phyloP scores from a whole-genome alignment of 805 yeast species.

The Blastobotrys attinorum region DNA sequence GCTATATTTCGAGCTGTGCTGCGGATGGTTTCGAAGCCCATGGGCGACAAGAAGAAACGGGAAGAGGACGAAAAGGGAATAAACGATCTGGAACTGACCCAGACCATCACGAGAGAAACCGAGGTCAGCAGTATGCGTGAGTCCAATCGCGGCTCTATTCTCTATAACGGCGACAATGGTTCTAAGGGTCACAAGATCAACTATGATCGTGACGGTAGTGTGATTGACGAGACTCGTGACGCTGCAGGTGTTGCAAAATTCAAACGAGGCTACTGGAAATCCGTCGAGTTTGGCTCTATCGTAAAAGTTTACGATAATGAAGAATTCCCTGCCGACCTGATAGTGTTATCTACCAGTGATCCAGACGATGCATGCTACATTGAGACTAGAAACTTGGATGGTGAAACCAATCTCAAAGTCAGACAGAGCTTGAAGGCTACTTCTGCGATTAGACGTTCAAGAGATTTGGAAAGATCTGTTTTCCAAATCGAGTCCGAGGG shows the following conservation, averaged over 20 bases:
- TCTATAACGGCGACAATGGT: not conserved
- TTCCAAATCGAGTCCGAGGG: constrained; percentile 64
- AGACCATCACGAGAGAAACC: not conserved
- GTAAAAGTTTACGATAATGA: constrained; percentile 61
- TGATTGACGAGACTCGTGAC: constrained; percentile 27
- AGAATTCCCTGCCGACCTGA: constrained; percentile 70
- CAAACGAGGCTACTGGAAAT: constrained; percentile 57
- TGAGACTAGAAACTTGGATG: constrained; percentile 65
- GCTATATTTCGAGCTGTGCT: not conserved
- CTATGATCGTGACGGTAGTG: constrained; percentile 6
- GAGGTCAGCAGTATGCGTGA: not conserved
- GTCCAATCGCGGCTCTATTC: not conserved
- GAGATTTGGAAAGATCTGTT: constrained; percentile 49
- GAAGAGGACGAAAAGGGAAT: not conserved
- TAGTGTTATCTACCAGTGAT: constrained; percentile 60
- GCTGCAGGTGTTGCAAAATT: constrained; percentile 33
- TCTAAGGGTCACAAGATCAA: not conserved
- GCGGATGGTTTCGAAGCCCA: constrained; percentile 5
- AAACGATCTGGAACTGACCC: not conserved
- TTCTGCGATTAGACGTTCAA: constrained; percentile 43
- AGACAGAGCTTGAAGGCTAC: constrained; percentile 50
- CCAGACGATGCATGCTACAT: constrained; percentile 61
- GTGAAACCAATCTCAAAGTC: constrained; percentile 67
- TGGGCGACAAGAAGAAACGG: not conserved
- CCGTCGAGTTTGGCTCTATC: constrained; percentile 66